Base-by-base conservation (phyloP, 2,329 filamentous ascomycete genomes). In the Aureobasidium subglaciale region DNA sequence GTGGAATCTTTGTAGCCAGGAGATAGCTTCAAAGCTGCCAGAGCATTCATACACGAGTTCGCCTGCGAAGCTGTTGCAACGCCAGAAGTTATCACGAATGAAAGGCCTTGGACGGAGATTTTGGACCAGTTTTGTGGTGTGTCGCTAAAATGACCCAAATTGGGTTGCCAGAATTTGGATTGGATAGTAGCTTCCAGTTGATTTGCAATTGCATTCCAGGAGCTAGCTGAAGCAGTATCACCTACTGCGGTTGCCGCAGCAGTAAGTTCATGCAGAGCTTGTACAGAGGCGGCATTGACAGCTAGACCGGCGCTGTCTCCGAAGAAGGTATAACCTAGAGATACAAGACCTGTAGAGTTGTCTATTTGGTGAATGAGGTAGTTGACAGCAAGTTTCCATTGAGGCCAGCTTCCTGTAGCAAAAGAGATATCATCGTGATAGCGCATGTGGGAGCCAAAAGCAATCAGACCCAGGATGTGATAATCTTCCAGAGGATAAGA, bases 1-100 rank as follows among this genome's bases (percentile, higher is more conserved):
- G 60, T 64, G 6, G 15, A 13, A 15, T 66, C 66, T 53, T 70
- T 72, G 59, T 72, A 74, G 2, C 71, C 71, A 1, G 66, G 60
- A 1, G 66, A 66, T n/a, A 70, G 62, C 5, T 62, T 62, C 2
- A 74, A 62, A 1, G 61, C 20, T 4, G 62, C 46, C 1, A 74
- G 60, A 5, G 67, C 64, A 2, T 65, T 57, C 20, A 74, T 60
- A 2, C 65, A 65, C 0, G 61, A 62, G 4, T 55, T 56, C 3
- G 65, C 63, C 61, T 70, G 67, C 0, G 65, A 63, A 2, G 37
- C 25, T 27, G 71, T 69, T 6, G 71, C 69, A 8, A 65, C 62
- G 8, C 67, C 70, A 4, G 69, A 63, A 2, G 66, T 60, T 9
- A 73, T 67, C 7, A 65, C 59, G 59, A 70, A 73, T 0, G 63